These are phyloP conservation scores for Fremontodendron californicum DNA, from an alignment of 345 rosid genomes.

Conservation along the genomic window DNA sequence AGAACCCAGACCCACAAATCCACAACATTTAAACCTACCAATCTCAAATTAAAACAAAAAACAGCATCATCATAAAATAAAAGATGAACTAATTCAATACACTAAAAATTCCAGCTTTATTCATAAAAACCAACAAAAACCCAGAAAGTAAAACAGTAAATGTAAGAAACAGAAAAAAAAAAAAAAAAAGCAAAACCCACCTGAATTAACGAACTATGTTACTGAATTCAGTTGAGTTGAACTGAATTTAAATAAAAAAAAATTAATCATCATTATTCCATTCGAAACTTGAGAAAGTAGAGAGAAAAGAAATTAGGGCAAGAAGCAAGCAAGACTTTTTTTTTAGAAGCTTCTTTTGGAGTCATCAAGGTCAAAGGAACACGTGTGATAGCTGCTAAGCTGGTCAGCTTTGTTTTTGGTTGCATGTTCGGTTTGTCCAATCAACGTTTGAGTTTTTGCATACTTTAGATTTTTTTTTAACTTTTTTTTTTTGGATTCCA, in stretches of 20 bases:
- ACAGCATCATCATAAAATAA: neutral
- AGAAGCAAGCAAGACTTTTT: neutral
- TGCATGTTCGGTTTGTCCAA: neutral
- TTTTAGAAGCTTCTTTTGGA: conserved; percentile 4
- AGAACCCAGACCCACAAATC: conserved; percentile 11
- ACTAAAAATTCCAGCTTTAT: neutral
- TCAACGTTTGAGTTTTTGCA: neutral
- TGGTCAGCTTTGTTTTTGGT: neutral
- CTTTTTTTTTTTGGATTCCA: too few species aligned
- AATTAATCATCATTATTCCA: neutral
- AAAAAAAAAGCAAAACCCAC: neutral
- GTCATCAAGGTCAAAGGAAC: conserved; percentile 9
- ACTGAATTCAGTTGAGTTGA: neutral
- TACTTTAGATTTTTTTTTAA: neutral
- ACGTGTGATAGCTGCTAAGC: neutral
- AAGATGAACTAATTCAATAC: neutral
- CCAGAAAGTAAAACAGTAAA: neutral
- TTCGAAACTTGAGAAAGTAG: neutral
- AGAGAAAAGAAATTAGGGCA: neutral
- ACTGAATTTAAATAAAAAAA: neutral
- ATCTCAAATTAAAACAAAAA: conserved; percentile 12
- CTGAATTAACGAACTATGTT: neutral
- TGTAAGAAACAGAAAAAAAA: neutral
- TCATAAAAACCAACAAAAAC: neutral
- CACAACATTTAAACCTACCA: conserved; percentile 2